A percentile compares a stretch with the other conserved stretches of the same genome.
These are phyloP conservation scores for Rhodosorus marinus DNA, from an alignment of 23 red algal genomes.

Conservation along the genomic window DNA sequence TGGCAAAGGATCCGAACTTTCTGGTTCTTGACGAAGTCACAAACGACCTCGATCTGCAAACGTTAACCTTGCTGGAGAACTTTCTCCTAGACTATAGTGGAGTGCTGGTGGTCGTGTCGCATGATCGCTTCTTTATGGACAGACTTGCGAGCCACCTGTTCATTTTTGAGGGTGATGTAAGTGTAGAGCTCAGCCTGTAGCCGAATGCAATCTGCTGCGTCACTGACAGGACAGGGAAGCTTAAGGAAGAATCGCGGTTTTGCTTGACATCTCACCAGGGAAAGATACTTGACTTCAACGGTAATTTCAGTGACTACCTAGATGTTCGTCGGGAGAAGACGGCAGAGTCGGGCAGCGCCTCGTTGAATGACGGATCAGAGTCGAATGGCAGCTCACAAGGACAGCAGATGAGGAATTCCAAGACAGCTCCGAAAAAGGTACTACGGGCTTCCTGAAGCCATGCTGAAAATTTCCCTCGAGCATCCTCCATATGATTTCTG, in stretches of 20 bases:
- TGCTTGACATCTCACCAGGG: too few species aligned
- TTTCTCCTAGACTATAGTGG: slow-evolving; percentile 24
- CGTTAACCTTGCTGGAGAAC: slow-evolving; percentile 48
- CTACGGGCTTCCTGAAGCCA: too few species aligned
- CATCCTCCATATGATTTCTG: too few species aligned
- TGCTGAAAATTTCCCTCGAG: too few species aligned
- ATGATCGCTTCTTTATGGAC: slow-evolving; percentile 73
- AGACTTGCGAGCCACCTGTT: slow-evolving; percentile 47
- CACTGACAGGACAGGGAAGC: too few species aligned
- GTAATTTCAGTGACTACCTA: slow-evolving; percentile 64
- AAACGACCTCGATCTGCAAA: slow-evolving; percentile 70
- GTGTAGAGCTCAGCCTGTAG: too few species aligned
- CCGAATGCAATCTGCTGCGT: too few species aligned
- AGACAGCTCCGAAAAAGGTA: background rate
- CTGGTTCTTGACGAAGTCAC: slow-evolving; percentile 51
- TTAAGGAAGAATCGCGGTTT: too few species aligned
- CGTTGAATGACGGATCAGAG: background rate
- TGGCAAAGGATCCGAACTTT: slow-evolving; percentile 43
- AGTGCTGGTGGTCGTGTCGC: slow-evolving; percentile 41
- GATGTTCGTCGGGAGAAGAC: slow-evolving; percentile 3
- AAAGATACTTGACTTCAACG: slow-evolving; percentile 15
- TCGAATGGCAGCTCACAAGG: background rate
- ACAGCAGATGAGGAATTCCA: background rate
- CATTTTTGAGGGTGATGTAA: slow-evolving; percentile 43
- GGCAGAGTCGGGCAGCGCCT: slow-evolving; percentile 5